Evolutionary conservation across 306 rosid species (phyloP).

Genomic region (Lathyrus sativus): DNA sequence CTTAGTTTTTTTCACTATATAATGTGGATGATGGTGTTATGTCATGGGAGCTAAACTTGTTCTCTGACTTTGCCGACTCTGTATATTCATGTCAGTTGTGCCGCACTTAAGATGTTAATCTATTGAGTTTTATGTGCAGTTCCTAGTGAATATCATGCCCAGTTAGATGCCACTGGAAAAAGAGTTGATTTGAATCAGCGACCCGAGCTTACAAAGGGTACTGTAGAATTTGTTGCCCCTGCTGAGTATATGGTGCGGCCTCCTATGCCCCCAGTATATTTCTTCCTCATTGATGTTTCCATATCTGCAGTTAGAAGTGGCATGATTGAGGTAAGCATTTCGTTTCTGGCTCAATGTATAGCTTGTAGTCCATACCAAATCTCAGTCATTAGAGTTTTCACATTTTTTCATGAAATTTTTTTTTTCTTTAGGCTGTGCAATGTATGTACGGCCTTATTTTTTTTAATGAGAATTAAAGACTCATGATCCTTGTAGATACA

Average conservation of each 20-base stretch:
- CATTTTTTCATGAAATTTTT: neutral
- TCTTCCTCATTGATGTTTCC: slow-evolving; percentile 95
- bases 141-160: slow-evolving; percentile 89
- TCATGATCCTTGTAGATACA: slow-evolving; percentile 23
- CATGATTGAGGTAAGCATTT: slow-evolving; percentile 82
- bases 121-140: slow-evolving; percentile 53
- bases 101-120: slow-evolving; percentile 27
- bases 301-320: slow-evolving; percentile 97
- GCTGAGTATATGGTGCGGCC: slow-evolving; percentile 99
- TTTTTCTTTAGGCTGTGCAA: slow-evolving; percentile 1
- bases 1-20: slow-evolving; percentile 27
- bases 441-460: slow-evolving; percentile 15
- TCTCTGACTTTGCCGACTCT: slow-evolving; percentile 19
- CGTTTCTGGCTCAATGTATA: neutral
- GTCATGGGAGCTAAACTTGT: slow-evolving; percentile 27
- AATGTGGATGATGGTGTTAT: slow-evolving; percentile 6
- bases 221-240: slow-evolving; percentile 98
- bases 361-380: slow-evolving; percentile 16
- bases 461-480: slow-evolving; percentile 5
- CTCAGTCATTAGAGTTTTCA: slow-evolving; percentile 7
- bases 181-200: slow-evolving; percentile 91
- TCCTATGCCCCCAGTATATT: slow-evolving; percentile 97
- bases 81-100: slow-evolving; percentile 19
- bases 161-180: slow-evolving; percentile 89
- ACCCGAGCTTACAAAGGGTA: slow-evolving; percentile 85